Evolutionary conservation across 352 stramenopile genomes (phyloP), one percentile per base, ranked within the genome.

Genomic region (Lagenidium sp.): DNA sequence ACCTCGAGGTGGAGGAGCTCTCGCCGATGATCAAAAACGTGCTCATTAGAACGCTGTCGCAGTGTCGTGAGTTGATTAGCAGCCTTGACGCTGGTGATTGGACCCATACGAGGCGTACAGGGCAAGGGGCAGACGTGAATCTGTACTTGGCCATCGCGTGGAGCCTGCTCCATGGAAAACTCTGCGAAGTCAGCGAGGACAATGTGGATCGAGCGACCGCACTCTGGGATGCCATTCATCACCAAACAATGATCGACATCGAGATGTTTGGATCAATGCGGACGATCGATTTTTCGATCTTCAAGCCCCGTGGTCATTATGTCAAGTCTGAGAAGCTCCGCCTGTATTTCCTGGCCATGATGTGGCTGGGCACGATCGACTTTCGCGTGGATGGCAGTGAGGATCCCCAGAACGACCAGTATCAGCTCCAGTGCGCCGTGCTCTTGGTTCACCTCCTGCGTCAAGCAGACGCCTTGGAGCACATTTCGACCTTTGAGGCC

Each of bases 291-390:
- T 59, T 56, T 22, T 64, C 55, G n/a, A 21, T 60, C 0, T 60
- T 64, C 44, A 56, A 64, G 37, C 55, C 55, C 12, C 48, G 55
- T 13, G 55, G 55, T 4, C 55, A 63, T 23, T 63, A 63, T 46
- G 47, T 31, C 35, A 59, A 59, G 30, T 38, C 28, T 8, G 5
- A 35, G 2, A 13, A 29, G n/a, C 41, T 63, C 5, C 8, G 5
- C 15, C 38, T 25, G 1, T 63, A 49, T 25, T 63, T 63, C 35
- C 49, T 20, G 2, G 55, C 49, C 2, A 53, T 59, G 49, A 45
- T 36, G 25, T 63, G 55, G 55, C 37, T 63, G 1, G 43, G 48
- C 12, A 55, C 50, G 2, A 36, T 59, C 18, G 49, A 63, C 21
- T 54, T 63, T n/a, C 55, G 55, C 13, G 35, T 63, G 10, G 47